Evolutionary conservation across 1,284 basidiomycete species (phyloP).

Genomic region (Rhodotorula mucilaginosa): DNA sequence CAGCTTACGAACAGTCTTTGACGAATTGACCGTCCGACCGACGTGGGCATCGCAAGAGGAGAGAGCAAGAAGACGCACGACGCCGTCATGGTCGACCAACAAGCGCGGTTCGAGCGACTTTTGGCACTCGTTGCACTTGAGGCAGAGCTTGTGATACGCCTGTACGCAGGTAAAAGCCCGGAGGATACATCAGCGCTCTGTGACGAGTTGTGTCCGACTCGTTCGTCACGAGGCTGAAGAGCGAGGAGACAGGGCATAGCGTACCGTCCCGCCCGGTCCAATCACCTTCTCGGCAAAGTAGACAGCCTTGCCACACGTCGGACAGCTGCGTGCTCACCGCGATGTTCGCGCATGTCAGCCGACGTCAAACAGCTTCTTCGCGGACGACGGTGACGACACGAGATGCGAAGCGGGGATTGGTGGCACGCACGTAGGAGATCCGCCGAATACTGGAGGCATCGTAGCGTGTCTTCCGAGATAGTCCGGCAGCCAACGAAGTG

Average conservation of each 20-base stretch:
- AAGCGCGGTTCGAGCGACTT: conserved; percentile 51
- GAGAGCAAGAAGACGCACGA: conserved; percentile 40
- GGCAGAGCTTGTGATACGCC: conserved; percentile 52
- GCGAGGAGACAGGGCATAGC: conserved; percentile 3
- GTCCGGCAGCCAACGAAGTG: background rate
- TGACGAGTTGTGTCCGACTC: background rate
- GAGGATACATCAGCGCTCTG: too few relatives aligned
- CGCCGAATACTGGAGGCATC: conserved; percentile 19
- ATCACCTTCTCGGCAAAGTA: conserved; percentile 52
- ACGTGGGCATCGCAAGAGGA: background rate
- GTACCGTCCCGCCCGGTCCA: conserved; percentile 50
- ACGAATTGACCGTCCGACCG: too few relatives aligned
- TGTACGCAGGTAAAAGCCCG: conserved; percentile 14
- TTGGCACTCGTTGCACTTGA: conserved; percentile 50
- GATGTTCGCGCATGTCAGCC: background rate
- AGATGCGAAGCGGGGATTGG: background rate
- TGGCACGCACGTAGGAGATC: background rate
- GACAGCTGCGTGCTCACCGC: conserved; percentile 41
- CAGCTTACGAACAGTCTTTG: too few relatives aligned
- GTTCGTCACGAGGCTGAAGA: background rate
- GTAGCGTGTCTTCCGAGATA: too few relatives aligned
- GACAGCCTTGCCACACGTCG: conserved; percentile 47
- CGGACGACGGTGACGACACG: background rate
- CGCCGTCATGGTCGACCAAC: conserved; percentile 50
- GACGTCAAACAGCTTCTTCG: background rate